phyloP scores from a whole-genome alignment of 352 stramenopile genomes.

The Phytophthora brassicae region DNA sequence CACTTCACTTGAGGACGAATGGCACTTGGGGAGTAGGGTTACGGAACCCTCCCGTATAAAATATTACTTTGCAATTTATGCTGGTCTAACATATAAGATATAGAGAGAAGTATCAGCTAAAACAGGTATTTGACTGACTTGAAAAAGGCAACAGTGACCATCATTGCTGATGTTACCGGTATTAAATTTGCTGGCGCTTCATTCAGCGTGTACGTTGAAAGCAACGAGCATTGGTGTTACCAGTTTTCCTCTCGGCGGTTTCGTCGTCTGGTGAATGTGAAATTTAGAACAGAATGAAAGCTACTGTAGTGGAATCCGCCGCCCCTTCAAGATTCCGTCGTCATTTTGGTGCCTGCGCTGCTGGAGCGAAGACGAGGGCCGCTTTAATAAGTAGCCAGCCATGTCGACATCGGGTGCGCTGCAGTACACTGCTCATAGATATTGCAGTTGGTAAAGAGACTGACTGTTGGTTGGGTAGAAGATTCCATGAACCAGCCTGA shows the following conservation, averaged over 20 bases:
- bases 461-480: not conserved
- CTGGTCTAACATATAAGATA: too few species aligned
- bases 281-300: not conserved
- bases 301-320: not conserved
- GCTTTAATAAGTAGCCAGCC: slow-evolving; percentile 2
- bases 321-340: slow-evolving; percentile 24
- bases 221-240: slow-evolving; percentile 3
- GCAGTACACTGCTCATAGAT: not conserved
- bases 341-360: not conserved
- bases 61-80: too few species aligned
- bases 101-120: not conserved
- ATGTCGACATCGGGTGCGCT: slow-evolving; percentile 24
- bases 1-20: too few species aligned
- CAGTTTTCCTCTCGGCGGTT: not conserved
- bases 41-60: too few species aligned
- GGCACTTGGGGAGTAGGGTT: too few species aligned
- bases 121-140: not conserved
- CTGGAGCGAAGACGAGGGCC: slow-evolving; percentile 1
- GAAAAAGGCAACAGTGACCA: slow-evolving; percentile 10
- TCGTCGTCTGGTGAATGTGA: slow-evolving; percentile 5
- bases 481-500: slow-evolving; percentile 47
- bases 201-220: not conserved
- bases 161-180: slow-evolving; percentile 7
- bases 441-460: not conserved
- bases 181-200: not conserved